Percentiles rank a stretch among this genome's conserved stretches.
These are phyloP conservation scores for Nemophila menziesii DNA, from an alignment of 257 asterid species.

Conservation along the genomic window DNA sequence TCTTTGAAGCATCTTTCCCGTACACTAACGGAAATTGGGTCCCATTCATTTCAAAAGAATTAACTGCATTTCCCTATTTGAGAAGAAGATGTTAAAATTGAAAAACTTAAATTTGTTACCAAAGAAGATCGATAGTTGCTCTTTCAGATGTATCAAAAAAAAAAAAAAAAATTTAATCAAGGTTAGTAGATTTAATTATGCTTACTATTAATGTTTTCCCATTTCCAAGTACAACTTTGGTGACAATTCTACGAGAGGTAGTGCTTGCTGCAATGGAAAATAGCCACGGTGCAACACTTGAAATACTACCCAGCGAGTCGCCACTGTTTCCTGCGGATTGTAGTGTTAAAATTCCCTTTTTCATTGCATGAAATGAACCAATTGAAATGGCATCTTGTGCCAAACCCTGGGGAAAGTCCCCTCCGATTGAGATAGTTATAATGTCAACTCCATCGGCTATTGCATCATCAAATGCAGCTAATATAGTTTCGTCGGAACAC, in stretches of 20 bases:
- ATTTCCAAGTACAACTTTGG: conserved; percentile 6
- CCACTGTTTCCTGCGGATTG: conserved; percentile 3
- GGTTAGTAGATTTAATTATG: too few species aligned
- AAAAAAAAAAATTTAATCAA: too few species aligned
- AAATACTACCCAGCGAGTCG: background rate
- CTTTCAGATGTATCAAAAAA: too few species aligned
- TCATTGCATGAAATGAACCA: conserved; percentile 6
- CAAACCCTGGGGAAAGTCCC: background rate
- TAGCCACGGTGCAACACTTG: conserved; percentile 9
- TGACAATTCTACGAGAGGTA: conserved; percentile 1
- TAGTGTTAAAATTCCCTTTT: conserved; percentile 4
- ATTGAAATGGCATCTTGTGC: background rate
- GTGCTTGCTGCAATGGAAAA: conserved; percentile 8
- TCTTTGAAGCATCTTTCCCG: background rate
- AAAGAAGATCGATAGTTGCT: too few species aligned
- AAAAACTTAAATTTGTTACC: too few species aligned
- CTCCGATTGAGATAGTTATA: conserved; percentile 4
- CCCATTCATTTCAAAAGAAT: background rate
- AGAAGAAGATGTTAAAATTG: too few species aligned
- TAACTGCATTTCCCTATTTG: background rate
- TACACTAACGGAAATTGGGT: background rate
- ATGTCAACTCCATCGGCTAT: conserved; percentile 11
- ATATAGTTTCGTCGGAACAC: background rate
- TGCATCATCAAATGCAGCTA: conserved; percentile 10
- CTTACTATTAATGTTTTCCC: background rate